A percentile compares a stretch with the other conserved stretches of the same genome.
These are phyloP conservation scores for Ilex aquifolium DNA, from an alignment of 257 asterid genomes.

Conservation along the genomic window DNA sequence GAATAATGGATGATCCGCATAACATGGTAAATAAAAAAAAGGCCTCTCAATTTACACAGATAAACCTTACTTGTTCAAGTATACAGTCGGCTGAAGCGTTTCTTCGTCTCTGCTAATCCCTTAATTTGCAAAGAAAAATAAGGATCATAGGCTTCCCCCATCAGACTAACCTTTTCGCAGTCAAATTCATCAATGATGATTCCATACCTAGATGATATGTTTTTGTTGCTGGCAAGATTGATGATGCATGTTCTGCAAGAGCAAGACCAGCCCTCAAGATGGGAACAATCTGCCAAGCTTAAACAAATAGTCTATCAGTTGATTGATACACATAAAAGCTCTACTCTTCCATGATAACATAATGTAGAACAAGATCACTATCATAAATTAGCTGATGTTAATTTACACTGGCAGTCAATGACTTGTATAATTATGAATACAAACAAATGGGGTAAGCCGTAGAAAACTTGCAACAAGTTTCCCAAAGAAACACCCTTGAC, in stretches of 20 bases:
- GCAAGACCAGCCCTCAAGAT: constrained; percentile 99
- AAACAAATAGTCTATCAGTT: background rate
- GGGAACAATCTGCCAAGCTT: constrained; percentile 73
- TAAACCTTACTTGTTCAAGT: constrained; percentile 82
- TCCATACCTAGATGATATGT: constrained; percentile 81
- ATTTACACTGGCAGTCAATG: background rate
- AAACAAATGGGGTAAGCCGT: background rate
- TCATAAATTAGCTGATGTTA: background rate
- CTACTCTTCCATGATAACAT: background rate
- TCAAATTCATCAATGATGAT: background rate
- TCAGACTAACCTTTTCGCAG: background rate
- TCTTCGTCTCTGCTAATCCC: constrained; percentile 91
- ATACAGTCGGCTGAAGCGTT: constrained; percentile 83
- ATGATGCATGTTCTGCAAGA: constrained; percentile 88
- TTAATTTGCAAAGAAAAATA: constrained; percentile 23
- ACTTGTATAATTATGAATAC: too few relatives aligned
- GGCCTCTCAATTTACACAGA: constrained; percentile 6
- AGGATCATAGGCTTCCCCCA: constrained; percentile 8
- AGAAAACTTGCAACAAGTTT: background rate
- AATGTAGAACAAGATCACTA: background rate
- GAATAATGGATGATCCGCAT: too few relatives aligned
- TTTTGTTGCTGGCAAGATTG: constrained; percentile 75
- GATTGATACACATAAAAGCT: background rate
- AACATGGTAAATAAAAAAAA: background rate
- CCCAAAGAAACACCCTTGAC: background rate